Evolutionary conservation across 352 stramenopile genomes (phyloP), one percentile per base, ranked within the genome.

Genomic region (Phytophthora constricta): DNA sequence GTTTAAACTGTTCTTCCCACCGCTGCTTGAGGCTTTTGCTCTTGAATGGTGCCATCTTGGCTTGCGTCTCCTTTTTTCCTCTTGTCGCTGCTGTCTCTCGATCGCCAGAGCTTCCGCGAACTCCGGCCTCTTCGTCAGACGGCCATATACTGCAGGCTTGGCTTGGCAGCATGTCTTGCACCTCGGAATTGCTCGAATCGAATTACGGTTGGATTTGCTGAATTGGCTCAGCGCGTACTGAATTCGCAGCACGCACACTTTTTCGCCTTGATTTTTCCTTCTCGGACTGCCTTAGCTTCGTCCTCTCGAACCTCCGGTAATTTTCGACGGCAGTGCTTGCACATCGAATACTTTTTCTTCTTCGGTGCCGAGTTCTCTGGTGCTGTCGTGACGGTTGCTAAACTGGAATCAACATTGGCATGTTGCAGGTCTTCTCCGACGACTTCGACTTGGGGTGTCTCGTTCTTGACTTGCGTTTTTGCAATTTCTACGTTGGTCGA

Each of bases 301-400:
- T 50, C 14, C 5, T 45, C 46, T 5, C 37, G 65, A n/a, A 65
- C 48, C 16, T 26, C 42, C 10, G 28, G 31, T 7, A 65, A 22
- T 47, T 59, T 64, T 7, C 55, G 55, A 31, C 55, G 62, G 31
- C 62, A 70, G 1, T 55, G 55, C 25, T 55, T 57, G 62, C 62
- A 65, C 23, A 26, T 60, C 17, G 39, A 25, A 27, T 41, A 54
- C 23, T 49, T 65, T 49, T 1, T 37, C 16, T 16, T 63, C 33
- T 19, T 47, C 19, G 9, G 25, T 23, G 14, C 22, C 28, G 28
- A 16, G 16, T 10, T 26, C 47, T 59, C 23, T 4, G 10, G 4
- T 42, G 34, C 34, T n/a, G 25, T 3, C 28, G 57, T 41, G 23
- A 43, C 23, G 27, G 43, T 8, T n/a, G n/a, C n/a, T n/a, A n/a